Evolutionary conservation across 495 filamentous ascomycete genomes (phyloP).

Genomic region (Trichoderma reesei): DNA sequence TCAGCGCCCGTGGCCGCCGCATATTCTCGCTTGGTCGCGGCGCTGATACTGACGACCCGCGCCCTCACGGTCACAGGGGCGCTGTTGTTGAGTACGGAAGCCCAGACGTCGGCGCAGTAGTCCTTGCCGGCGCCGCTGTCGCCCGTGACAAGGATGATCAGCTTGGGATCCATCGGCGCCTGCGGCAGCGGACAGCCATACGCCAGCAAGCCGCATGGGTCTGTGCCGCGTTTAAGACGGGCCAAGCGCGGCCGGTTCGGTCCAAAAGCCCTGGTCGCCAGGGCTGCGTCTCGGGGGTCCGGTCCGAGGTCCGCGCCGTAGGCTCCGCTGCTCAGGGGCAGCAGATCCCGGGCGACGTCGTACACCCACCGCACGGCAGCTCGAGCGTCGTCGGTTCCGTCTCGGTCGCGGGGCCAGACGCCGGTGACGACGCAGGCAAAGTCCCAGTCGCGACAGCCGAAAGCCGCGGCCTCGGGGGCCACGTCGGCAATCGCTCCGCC

Average conservation of each 20-base stretch:
- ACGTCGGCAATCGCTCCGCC: conserved; percentile 44
- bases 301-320: conserved; percentile 56
- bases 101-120: conserved; percentile 49
- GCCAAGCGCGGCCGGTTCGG: conserved; percentile 41
- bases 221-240: conserved; percentile 41
- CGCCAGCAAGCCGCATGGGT: conserved; percentile 44
- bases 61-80: conserved; percentile 28
- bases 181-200: conserved; percentile 46
- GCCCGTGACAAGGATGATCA: conserved; percentile 53
- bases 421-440: conserved; percentile 58
- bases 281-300: conserved; percentile 45
- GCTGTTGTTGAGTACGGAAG: conserved; percentile 28
- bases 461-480: conserved; percentile 42
- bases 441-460: conserved; percentile 55
- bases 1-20: conserved; percentile 43
- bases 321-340: conserved; percentile 43
- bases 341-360: conserved; percentile 33
- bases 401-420: conserved; percentile 49
- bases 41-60: conserved; percentile 49
- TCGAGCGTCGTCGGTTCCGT: conserved; percentile 36
- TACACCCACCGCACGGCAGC: conserved; percentile 48
- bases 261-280: conserved; percentile 50
- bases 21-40: conserved; percentile 50
- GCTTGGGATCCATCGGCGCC: conserved; percentile 30
- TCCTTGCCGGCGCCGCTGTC: conserved; percentile 51